Evolutionary conservation across 805 yeast genomes (phyloP), one percentile per base, ranked within the genome.

Genomic region (Monosporozyma siamensis): DNA sequence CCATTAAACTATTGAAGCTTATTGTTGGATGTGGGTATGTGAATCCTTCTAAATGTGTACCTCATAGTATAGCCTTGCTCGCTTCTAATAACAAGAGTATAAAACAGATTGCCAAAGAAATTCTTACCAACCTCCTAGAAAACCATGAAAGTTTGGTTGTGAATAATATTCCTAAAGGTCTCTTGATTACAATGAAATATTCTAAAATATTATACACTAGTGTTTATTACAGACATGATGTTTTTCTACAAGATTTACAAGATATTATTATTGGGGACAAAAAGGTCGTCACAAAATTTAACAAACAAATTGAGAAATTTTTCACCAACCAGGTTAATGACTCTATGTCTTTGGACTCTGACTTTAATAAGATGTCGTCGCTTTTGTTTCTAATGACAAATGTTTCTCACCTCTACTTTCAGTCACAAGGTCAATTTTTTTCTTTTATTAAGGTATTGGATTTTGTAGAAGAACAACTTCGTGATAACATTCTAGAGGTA

Each of bases 141-240:
- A 81, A 78, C 46, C 78, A 83, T 53, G 90, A 83, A 55, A 74
- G 86, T 2, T 67, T 87, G 54, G 73, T 84, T 18, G 89, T 82
- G 38, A 62, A 78, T 6, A 70, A 78, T 40, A 78, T 84, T 48
- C 58, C 69, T 2, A 83, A 78, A 44, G 92, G 90, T 0, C 53
- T 85, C 6, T 72, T 62, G 41, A 46, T 68, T 20, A 84, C 87
- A 0, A 69, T 72, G 2, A 53, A 59, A 0, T 80, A 76, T 53
- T 45, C 54, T 1, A 46, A 45, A 23, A 22, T 32, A 11, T 20
- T 47, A 15, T 39, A 44, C 14, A 44, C 31, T 0, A 18, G 5
- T 3, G 29, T 34, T 6, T 53, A 40, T 35, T 51, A 45, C 31
- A 39, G 36, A 14, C 44, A 50, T 17, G 44, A 43, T 17, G 12